Conservation (phyloP, 2,329 filamentous ascomycete species). For the Dothideomycetes sp. region DNA sequence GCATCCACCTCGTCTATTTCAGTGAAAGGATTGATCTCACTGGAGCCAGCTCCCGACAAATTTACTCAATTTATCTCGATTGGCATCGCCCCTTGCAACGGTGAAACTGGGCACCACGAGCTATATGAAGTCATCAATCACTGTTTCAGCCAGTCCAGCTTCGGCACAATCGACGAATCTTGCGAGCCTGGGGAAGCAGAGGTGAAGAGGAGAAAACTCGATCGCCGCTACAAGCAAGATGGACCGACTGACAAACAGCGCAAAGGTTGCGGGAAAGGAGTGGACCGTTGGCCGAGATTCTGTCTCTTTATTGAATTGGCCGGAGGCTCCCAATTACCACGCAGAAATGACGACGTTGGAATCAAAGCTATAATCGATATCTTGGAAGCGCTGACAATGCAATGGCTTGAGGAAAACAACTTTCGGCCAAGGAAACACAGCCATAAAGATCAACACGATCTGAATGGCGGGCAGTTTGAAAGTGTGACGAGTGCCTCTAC, state of each 20-base stretch:
- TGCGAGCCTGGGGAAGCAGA: constrained; percentile 25
- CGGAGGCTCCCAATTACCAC: constrained; percentile 4
- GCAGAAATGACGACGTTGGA: constrained; percentile 9
- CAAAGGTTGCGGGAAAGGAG: constrained; percentile 46
- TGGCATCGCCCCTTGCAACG: constrained; percentile 55
- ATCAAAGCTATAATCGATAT: constrained; percentile 53
- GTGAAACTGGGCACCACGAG: constrained; percentile 47
- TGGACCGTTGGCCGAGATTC: constrained; percentile 86
- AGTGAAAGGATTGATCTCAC: constrained; percentile 61
- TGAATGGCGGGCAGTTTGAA: background rate
- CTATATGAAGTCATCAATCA: constrained; percentile 71
- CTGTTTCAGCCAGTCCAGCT: constrained; percentile 64
- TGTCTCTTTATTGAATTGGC: constrained; percentile 53
- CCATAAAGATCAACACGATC: background rate
- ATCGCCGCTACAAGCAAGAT: constrained; percentile 34
- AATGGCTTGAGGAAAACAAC: constrained; percentile 65
- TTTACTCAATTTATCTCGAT: constrained; percentile 72
- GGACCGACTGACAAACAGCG: constrained; percentile 41
- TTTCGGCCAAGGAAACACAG: constrained; percentile 43
- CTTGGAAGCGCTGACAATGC: constrained; percentile 54
- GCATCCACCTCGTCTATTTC: constrained; percentile 52
- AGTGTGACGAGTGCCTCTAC: background rate
- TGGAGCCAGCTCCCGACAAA: constrained; percentile 58
- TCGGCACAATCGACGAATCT: constrained; percentile 50
- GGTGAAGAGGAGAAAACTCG: constrained; percentile 22